Conservation (phyloP, 257 asterid genomes). For the Solanum tarijense region DNA sequence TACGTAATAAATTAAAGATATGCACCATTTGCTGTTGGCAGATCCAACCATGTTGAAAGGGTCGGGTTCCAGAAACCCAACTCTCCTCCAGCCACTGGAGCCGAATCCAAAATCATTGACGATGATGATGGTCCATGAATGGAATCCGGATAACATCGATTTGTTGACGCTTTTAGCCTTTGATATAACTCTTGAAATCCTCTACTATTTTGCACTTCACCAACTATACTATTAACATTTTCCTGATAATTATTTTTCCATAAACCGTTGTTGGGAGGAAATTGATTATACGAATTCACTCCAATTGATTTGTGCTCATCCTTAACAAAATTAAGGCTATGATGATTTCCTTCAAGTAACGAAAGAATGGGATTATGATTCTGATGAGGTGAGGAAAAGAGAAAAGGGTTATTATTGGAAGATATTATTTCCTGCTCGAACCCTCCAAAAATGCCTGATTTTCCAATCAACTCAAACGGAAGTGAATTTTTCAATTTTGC, state of each 20-base stretch:
- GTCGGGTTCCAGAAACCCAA: constrained; percentile 45
- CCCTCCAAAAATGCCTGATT: constrained; percentile 17
- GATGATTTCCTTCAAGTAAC: constrained; percentile 28
- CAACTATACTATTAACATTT: constrained; percentile 17
- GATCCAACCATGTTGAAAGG: constrained; percentile 42
- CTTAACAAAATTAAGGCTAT: constrained; percentile 9
- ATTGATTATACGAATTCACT: constrained; percentile 17
- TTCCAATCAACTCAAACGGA: constrained; percentile 9
- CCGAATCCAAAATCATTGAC: constrained; percentile 47
- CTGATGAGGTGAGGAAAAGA: constrained; percentile 29
- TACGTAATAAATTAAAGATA: constrained; percentile 20
- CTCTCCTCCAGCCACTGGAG: constrained; percentile 44
- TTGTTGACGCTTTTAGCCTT: constrained; percentile 36
- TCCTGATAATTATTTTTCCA: constrained; percentile 26
- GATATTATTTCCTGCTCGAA: constrained; percentile 21
- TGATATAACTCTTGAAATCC: constrained; percentile 62
- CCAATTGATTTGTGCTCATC: constrained; percentile 33
- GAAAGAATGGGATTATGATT: constrained; percentile 42
- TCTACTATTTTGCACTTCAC: constrained; percentile 23
- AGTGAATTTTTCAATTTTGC: constrained; percentile 30
- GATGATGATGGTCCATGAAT: constrained; percentile 23
- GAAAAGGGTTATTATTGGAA: constrained; percentile 20
- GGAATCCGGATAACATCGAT: constrained; percentile 14
- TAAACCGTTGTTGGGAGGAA: constrained; percentile 10
- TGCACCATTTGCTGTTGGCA: constrained; percentile 49